A percentile compares a stretch with the other conserved stretches of the same genome.
Evolutionary conservation across 495 filamentous ascomycete species (phyloP).

Genomic region (Stereocaulon alpinum): DNA sequence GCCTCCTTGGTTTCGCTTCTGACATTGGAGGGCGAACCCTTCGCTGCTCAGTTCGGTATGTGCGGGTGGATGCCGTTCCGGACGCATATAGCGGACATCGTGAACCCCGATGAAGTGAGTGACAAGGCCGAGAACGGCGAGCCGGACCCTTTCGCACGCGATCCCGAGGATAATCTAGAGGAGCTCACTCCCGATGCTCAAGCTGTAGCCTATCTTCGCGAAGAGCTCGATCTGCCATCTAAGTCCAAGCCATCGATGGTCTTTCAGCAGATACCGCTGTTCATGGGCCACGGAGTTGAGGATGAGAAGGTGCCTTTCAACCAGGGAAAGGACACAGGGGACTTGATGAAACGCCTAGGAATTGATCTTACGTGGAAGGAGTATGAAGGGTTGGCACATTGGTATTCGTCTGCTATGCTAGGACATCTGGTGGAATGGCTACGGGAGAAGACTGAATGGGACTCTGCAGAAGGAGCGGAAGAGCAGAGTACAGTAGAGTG

Average conservation of each 20-base stretch:
- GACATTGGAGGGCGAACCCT: constrained; percentile 28
- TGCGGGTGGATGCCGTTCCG: constrained; percentile 47
- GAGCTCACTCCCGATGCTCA: background rate
- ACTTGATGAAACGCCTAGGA: background rate
- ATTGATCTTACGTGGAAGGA: background rate
- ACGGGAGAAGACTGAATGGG: no score
- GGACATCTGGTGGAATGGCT: background rate
- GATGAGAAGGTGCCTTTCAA: background rate
- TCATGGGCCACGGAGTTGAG: background rate
- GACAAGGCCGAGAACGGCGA: background rate
- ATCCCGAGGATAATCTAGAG: background rate
- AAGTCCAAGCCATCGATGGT: background rate
- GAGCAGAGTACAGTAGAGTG: no score
- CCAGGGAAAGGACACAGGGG: background rate
- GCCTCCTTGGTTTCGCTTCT: constrained; percentile 35
- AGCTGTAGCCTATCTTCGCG: background rate
- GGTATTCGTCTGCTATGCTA: constrained; percentile 6
- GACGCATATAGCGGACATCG: constrained; percentile 26
- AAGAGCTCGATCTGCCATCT: background rate
- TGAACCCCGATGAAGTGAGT: background rate
- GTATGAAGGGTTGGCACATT: background rate
- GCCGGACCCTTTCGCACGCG: background rate
- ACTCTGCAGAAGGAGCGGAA: no score
- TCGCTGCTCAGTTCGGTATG: constrained; percentile 43
- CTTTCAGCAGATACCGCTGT: background rate